Base-by-base conservation (phyloP, 768 basidiomycete genomes). In the Panaeolus papilionaceus region DNA sequence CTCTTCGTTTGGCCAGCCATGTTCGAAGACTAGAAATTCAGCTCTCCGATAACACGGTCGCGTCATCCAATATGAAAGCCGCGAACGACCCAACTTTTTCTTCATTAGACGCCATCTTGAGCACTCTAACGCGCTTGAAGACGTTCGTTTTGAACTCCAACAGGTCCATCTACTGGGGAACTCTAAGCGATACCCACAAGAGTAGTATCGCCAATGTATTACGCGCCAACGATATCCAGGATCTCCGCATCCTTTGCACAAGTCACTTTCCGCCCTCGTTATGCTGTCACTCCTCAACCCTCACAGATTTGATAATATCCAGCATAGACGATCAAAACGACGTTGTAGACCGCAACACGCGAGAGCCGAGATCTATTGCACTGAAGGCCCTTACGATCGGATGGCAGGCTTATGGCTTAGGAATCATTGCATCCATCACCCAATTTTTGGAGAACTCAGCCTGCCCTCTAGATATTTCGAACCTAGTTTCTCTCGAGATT, bases 31-130 rank as follows among this genome's bases (percentile, higher is more conserved):
- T 58, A 11, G 6, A 58, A 10, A 58, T 58, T 4, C 26, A 37
- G 26, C 33, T 58, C 16, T 58, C 28, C 11, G 54, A 33, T 10
- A 58, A 51, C 20, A 51, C 47, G 1, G 20, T 51, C 26, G 47
- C 47, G 47, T 51, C n/a, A 9, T 51, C 47, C 6, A 51, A 51
- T 26, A 51, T 51, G 47, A 51, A 51, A 51, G n/a, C 47, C 8
- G 47, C 47, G 6, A 26, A 10, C 10, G 18, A 23, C 23, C n/a
- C 47, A 6, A 51, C 47, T 20, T 51, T 51, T 10, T 8, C 9
- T 26, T 23, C 47, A 4, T 26, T 51, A 20, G 18, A 51, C 12
- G n/a, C 47, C 47, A 58, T 58, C 12, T 11, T 58, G 26, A n/a
- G 9, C 54, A 4, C 26, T n/a, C 16, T 58, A 3, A 58, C 54